These are phyloP conservation scores for Pythium oligandrum DNA, from an alignment of 352 stramenopile genomes.

Conservation along the genomic window DNA sequence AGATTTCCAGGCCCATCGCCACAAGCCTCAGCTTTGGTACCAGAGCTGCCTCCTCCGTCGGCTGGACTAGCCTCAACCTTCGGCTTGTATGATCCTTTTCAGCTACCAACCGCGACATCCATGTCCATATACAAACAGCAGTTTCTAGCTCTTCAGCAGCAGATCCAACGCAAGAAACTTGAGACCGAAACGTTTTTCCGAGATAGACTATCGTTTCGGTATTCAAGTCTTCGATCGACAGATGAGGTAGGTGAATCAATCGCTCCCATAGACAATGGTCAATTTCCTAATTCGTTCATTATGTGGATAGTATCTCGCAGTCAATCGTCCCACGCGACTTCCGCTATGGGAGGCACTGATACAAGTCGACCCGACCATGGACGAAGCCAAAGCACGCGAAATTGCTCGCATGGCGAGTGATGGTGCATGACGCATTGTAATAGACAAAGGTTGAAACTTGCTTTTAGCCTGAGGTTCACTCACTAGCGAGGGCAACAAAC, in stretches of 20 bases:
- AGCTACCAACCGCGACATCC: slow-evolving; percentile 23
- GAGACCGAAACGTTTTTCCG: slow-evolving; percentile 59
- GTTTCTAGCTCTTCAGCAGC: slow-evolving; percentile 45
- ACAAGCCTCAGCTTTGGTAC: background rate
- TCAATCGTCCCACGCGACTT: slow-evolving; percentile 40
- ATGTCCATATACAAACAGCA: slow-evolving; percentile 73
- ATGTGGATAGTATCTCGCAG: slow-evolving; percentile 34
- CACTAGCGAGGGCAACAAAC: slow-evolving; percentile 6
- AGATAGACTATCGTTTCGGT: slow-evolving; percentile 53
- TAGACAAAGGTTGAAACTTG: no score
- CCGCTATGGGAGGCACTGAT: slow-evolving; percentile 68
- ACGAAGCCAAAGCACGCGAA: slow-evolving; percentile 44
- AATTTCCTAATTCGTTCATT: slow-evolving; percentile 1
- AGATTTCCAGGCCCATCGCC: no score
- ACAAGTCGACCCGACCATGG: slow-evolving; percentile 54
- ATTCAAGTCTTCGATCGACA: slow-evolving; percentile 45
- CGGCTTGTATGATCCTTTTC: slow-evolving; percentile 30
- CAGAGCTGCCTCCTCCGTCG: slow-evolving; percentile 2
- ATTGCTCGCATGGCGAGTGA: slow-evolving; percentile 12
- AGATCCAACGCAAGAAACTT: slow-evolving; percentile 62
- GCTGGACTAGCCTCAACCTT: slow-evolving; percentile 13
- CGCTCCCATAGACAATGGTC: background rate
- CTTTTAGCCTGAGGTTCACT: no score
- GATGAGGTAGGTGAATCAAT: slow-evolving; percentile 33
- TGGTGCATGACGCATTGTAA: background rate